Conservation (phyloP, 2,329 filamentous ascomycete species). For the Domatiomyces catenatus region DNA sequence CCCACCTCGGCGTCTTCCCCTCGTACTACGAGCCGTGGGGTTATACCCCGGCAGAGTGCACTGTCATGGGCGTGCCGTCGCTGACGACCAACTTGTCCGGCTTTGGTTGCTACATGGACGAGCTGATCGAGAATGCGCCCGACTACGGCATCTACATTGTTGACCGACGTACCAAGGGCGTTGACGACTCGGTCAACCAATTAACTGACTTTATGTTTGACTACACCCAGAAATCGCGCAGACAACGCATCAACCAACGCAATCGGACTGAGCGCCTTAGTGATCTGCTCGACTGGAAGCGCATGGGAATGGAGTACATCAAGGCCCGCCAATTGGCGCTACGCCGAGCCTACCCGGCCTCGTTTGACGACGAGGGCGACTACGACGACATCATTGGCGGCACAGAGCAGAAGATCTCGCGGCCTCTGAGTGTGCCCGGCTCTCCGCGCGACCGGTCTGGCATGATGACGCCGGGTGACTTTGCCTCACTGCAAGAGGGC, state of each 20-base stretch:
- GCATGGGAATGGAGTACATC: slow-evolving; percentile 98
- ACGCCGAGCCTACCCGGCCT: slow-evolving; percentile 75
- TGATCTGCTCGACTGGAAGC: slow-evolving; percentile 94
- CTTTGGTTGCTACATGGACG: slow-evolving; percentile 99
- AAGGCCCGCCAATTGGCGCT: slow-evolving; percentile 90
- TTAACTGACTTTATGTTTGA: slow-evolving; percentile 85
- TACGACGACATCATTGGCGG: slow-evolving; percentile 84
- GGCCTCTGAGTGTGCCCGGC: slow-evolving; percentile 84
- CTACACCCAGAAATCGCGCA: slow-evolving; percentile 79
- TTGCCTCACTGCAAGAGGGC: slow-evolving; percentile 88
- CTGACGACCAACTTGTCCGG: slow-evolving; percentile 97
- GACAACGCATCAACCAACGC: slow-evolving; percentile 95
- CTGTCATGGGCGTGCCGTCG: slow-evolving; percentile 95
- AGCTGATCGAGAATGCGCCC: slow-evolving; percentile 90
- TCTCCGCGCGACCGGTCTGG: slow-evolving; percentile 79
- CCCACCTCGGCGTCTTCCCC: slow-evolving; percentile 85
- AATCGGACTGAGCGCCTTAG: slow-evolving; percentile 91
- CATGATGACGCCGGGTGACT: slow-evolving; percentile 99
- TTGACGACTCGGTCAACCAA: slow-evolving; percentile 95
- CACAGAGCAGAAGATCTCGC: slow-evolving; percentile 85
- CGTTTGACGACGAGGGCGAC: slow-evolving; percentile 61
- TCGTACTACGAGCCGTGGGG: slow-evolving; percentile 99
- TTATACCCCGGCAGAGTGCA: slow-evolving; percentile 95
- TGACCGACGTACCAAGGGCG: slow-evolving; percentile 82
- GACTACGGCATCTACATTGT: slow-evolving; percentile 99